phyloP scores from a whole-genome alignment of 2,329 filamentous ascomycete genomes.

The Fusarium torulosum region DNA sequence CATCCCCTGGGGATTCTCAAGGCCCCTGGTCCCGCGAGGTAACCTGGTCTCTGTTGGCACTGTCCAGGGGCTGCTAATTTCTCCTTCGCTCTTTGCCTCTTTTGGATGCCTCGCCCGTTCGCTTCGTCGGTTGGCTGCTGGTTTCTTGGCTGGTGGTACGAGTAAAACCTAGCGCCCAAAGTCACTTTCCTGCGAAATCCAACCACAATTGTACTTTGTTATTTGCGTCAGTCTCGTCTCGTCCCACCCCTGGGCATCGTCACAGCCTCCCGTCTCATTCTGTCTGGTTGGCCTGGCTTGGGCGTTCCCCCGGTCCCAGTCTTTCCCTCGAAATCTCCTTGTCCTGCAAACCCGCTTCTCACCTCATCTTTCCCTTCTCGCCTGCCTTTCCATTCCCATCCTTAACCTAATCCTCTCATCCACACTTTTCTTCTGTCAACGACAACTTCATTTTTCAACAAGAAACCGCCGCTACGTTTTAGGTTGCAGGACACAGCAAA shows the following conservation, averaged over 20 bases:
- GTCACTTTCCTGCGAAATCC: conserved; percentile 1
- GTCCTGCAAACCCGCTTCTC: conserved; percentile 38
- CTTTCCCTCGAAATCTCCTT: conserved; percentile 44
- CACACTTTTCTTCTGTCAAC: conserved; percentile 27
- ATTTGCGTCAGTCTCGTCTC: conserved; percentile 16
- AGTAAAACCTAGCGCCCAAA: conserved; percentile 16
- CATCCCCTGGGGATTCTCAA: not conserved
- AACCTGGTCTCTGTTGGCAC: not conserved
- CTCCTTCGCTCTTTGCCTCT: conserved; percentile 33
- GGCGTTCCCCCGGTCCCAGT: conserved; percentile 24
- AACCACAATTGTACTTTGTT: conserved; percentile 1
- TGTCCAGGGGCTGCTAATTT: conserved; percentile 43
- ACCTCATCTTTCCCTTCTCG: conserved; percentile 37
- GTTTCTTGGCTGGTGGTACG: conserved; percentile 39
- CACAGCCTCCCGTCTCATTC: conserved; percentile 15
- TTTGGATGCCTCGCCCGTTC: conserved; percentile 37
- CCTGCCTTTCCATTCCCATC: conserved; percentile 27
- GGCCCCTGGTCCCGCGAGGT: not conserved
- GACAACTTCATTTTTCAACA: not conserved
- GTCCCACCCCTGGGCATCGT: conserved; percentile 11
- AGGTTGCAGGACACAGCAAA: not conserved
- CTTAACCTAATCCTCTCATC: conserved; percentile 34
- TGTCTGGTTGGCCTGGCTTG: conserved; percentile 6
- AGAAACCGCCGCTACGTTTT: conserved; percentile 12
- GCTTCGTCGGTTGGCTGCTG: conserved; percentile 28